These are phyloP conservation scores for Rhizopus arrhizus DNA, from an alignment of 371 early-diverging fungal genomes.

Conservation along the genomic window DNA sequence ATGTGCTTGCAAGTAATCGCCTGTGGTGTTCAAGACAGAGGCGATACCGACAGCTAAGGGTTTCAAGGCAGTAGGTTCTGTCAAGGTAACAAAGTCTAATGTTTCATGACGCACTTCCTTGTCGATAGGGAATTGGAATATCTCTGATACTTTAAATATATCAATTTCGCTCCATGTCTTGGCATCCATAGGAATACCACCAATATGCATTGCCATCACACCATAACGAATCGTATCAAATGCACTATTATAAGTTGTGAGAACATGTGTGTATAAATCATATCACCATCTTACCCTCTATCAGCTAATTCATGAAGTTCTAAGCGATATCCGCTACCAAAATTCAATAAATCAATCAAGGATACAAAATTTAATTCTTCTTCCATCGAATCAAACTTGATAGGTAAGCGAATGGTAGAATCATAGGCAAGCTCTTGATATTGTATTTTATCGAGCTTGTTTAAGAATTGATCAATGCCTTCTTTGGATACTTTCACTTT, in stretches of 20 bases:
- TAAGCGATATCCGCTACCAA: conserved; percentile 71
- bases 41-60: conserved; percentile 69
- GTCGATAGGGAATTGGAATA: conserved; percentile 66
- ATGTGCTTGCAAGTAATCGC: conserved; percentile 54
- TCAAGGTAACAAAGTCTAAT: conserved; percentile 67
- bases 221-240: conserved; percentile 82
- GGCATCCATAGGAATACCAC: conserved; percentile 50
- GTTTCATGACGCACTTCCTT: conserved; percentile 59
- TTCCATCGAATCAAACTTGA: conserved; percentile 68
- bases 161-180: conserved; percentile 48
- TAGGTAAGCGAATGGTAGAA: conserved; percentile 66
- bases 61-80: conserved; percentile 65
- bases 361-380: conserved; percentile 78
- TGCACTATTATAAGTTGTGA: conserved; percentile 34
- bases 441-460: conserved; percentile 31
- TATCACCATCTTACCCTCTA: conserved; percentile 52
- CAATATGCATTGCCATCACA: conserved; percentile 81
- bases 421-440: conserved; percentile 50
- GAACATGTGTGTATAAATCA: no score
- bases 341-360: conserved; percentile 69
- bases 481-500: conserved; percentile 33
- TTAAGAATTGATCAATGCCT: conserved; percentile 33
- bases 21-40: conserved; percentile 71
- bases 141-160: conserved; percentile 52
- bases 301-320: conserved; percentile 65